Evolutionary conservation across 1,284 basidiomycete species (phyloP).

Genomic region (Microbotryum scabiosae): DNA sequence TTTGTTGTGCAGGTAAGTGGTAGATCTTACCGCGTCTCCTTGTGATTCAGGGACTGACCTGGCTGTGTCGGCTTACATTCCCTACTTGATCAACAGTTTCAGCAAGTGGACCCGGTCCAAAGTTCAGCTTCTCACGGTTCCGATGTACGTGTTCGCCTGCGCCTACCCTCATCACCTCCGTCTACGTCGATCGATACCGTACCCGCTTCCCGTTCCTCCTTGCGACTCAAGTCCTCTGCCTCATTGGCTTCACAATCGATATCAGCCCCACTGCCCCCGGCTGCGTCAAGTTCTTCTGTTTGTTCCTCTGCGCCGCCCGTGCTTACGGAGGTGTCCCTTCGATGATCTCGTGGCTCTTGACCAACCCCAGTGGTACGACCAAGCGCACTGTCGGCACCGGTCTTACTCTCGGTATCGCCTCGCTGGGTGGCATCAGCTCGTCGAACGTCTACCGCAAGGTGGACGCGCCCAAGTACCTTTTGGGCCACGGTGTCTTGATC

Average conservation of each 20-base stretch:
- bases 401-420: not conserved
- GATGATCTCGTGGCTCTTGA: not conserved
- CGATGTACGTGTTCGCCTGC: not conserved
- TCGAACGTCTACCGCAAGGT: not conserved
- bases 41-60: not conserved
- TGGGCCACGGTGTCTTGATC: not conserved
- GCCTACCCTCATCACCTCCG: not conserved
- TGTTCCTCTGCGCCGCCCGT: not conserved
- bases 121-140: slow-evolving; percentile 1
- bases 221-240: not conserved
- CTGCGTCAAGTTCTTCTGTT: not conserved
- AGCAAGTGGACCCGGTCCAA: not conserved
- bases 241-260: slow-evolving; percentile 1
- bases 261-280: not conserved
- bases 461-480: not conserved
- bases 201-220: slow-evolving; percentile 1
- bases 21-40: not conserved
- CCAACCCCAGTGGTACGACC: not conserved
- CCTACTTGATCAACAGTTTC: not conserved
- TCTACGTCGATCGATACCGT: not conserved
- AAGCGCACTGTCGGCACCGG: not conserved
- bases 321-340: slow-evolving; percentile 2
- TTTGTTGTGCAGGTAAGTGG: not conserved
- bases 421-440: not conserved
- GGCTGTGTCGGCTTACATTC: not conserved